phyloP scores from a whole-genome alignment of 2,329 filamentous ascomycete genomes.

The Exophiala alcalophila region DNA sequence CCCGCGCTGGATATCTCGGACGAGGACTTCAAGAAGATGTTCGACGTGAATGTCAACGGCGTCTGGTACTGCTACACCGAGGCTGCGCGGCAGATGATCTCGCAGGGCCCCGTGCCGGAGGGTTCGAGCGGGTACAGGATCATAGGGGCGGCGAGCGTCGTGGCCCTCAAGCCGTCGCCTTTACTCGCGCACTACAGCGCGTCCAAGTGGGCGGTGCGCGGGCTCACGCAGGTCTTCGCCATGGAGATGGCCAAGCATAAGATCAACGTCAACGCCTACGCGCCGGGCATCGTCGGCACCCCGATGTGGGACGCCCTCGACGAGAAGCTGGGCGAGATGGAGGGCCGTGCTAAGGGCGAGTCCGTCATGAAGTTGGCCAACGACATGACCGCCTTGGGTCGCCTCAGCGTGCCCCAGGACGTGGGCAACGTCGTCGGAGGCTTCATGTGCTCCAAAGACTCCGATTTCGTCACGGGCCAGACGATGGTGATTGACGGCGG shows the following conservation, averaged over 20 bases:
- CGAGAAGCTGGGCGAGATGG: slow-evolving; percentile 54
- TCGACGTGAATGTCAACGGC: slow-evolving; percentile 62
- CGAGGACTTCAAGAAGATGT: slow-evolving; percentile 57
- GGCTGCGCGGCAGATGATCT: slow-evolving; percentile 64
- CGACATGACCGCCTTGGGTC: slow-evolving; percentile 56
- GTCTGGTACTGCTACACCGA: slow-evolving; percentile 63
- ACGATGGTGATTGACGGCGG: slow-evolving; percentile 62
- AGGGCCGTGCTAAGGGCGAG: slow-evolving; percentile 51
- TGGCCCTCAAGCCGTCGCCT: slow-evolving; percentile 54
- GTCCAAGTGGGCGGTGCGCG: slow-evolving; percentile 65
- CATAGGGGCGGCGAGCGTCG: slow-evolving; percentile 55
- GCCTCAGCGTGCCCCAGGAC: slow-evolving; percentile 61
- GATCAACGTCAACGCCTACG: slow-evolving; percentile 66
- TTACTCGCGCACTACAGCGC: slow-evolving; percentile 62
- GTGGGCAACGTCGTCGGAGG: slow-evolving; percentile 59
- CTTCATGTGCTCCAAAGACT: slow-evolving; percentile 58
- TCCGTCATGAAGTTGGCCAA: slow-evolving; percentile 55
- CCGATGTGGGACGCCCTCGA: slow-evolving; percentile 69
- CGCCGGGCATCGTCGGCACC: slow-evolving; percentile 65
- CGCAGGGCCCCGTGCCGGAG: slow-evolving; percentile 51
- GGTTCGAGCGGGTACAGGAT: slow-evolving; percentile 45
- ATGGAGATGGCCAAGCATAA: slow-evolving; percentile 63
- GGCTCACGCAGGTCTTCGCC: slow-evolving; percentile 63
- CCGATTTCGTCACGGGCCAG: slow-evolving; percentile 64
- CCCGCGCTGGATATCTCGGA: slow-evolving; percentile 55